Evolutionary conservation across 441 rosid genomes (phyloP).

Genomic region (Populus trichocarpa): DNA sequence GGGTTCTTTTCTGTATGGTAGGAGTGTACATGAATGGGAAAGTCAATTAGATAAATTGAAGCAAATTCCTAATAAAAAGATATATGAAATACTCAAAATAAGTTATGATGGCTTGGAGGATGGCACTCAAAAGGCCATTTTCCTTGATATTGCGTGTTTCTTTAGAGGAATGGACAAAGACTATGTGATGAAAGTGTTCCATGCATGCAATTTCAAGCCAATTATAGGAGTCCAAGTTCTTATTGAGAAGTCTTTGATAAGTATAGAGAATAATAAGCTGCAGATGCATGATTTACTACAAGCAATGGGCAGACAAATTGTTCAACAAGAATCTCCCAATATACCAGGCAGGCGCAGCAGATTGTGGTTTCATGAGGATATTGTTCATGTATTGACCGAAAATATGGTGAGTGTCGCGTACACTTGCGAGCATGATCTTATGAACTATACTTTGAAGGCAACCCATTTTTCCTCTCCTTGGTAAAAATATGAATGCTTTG

Average conservation of each 20-base stretch:
- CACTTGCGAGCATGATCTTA: neutral
- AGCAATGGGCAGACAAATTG: constrained; percentile 25
- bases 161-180: constrained; percentile 26
- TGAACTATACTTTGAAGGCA: neutral
- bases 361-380: constrained; percentile 25
- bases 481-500: neutral
- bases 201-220: constrained; percentile 20
- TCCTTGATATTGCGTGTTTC: constrained; percentile 35
- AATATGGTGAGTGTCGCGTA: constrained; percentile 10
- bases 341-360: constrained; percentile 18
- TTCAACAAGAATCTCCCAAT: constrained; percentile 11
- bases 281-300: constrained; percentile 24
- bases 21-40: constrained; percentile 20
- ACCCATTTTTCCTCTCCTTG: neutral
- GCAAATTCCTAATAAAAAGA: constrained; percentile 5
- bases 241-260: constrained; percentile 18
- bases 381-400: constrained; percentile 6
- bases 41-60: constrained; percentile 15
- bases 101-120: constrained; percentile 19
- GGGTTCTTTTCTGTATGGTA: constrained; percentile 21
- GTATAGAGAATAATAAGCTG: constrained; percentile 14
- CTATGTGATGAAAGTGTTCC: constrained; percentile 18
- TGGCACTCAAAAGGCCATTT: constrained; percentile 13
- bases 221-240: constrained; percentile 19
- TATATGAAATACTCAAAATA: constrained; percentile 11